phyloP scores from a whole-genome alignment of 139 green algal species.

The Tetraselmis chui region DNA sequence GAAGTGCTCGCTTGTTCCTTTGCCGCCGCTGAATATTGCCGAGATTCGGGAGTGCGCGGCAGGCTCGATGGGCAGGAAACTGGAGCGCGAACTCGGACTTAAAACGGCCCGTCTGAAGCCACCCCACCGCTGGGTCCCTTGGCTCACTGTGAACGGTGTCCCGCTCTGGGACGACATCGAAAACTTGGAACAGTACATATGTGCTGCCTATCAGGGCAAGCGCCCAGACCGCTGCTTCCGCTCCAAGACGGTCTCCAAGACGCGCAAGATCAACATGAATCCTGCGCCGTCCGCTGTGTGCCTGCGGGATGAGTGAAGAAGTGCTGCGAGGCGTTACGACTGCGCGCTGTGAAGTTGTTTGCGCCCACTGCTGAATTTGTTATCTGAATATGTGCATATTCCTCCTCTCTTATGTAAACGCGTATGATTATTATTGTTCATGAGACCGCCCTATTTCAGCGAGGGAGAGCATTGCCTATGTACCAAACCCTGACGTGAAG shows the following conservation, averaged over 20 bases:
- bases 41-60: background rate
- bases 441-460: no score
- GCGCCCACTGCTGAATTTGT: no score
- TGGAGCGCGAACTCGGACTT: background rate
- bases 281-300: no score
- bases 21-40: background rate
- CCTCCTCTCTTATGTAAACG: no score
- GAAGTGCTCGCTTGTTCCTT: background rate
- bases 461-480: no score
- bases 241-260: background rate
- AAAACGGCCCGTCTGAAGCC: background rate
- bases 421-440: no score
- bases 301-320: no score
- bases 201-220: background rate
- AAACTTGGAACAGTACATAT: conserved; percentile 1
- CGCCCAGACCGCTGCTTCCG: background rate
- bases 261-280: no score
- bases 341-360: no score
- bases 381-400: no score
- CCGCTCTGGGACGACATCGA: background rate
- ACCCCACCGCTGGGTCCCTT: background rate
- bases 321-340: no score
- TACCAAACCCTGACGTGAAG: no score
- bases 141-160: conserved; percentile 2
- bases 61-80: background rate